Evolutionary conservation across 768 basidiomycete species (phyloP), one percentile per base, ranked within the genome.

Genomic region (Russula earlei): DNA sequence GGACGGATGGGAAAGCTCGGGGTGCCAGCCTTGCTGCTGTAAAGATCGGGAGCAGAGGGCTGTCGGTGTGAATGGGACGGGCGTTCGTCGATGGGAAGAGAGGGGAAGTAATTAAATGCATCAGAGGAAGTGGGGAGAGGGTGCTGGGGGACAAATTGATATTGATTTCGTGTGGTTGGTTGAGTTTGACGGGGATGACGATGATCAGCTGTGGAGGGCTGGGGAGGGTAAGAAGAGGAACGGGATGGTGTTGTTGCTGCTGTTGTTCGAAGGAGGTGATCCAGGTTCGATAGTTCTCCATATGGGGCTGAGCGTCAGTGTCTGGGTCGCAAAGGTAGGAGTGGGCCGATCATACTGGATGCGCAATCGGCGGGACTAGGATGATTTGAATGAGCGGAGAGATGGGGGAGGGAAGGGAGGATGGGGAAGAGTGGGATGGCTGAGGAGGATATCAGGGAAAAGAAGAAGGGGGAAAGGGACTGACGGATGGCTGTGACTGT

Each of bases 261-360:
- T n/a, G 20, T 19, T 49, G 49, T 22, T 15, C n/a, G n/a, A 49
- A 36, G 10, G 47, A 6, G 24, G 8, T 24, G 0, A 50, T 9
- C 61, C 60, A 62, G 10, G 38, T 37, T 0, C 59, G 51, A 47
- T 59, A 62, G 19, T 60, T 56, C 34, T 37, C 38, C 2, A 44
- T 27, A 15, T 52, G 52, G 11, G 52, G 52, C 36, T 49, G 58
- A 8, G 49, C 4, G 2, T 59, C 55, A 4, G 54, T 44, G 4
- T 63, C 64, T 19, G 52, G 55, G 27, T 63, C 62, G 48, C 61
- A 65, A 41, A 54, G 65, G 1, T n/a, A n/a, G 64, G 40, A 5
- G 58, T 51, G 4, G 61, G 31, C 63, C 63, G n/a, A 65, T 65
- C 64, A 65, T 65, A 27, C 2, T 52, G 14, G 50, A 19, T 36